Evolutionary conservation across 2,329 filamentous ascomycete species (phyloP), one percentile per base, ranked within the genome.

Genomic region (Trichoderma sp.): DNA sequence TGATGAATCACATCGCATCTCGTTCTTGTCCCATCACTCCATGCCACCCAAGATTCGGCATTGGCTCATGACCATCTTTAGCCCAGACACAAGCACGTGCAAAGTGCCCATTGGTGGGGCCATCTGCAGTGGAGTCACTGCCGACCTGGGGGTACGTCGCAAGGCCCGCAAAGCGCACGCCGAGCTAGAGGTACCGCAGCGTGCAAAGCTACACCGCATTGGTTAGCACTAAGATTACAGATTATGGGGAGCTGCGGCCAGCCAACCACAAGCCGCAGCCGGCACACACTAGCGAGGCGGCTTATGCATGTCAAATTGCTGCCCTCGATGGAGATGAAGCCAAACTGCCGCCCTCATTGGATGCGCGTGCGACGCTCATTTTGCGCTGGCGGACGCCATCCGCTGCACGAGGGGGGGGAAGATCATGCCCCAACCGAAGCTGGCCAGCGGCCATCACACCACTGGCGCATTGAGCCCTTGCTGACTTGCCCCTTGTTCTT

Each of bases 261-360:
- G 59, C 59, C 60, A 64, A 64, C 35, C 60, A 42, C 50, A 42
- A 13, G 48, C 34, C 35, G 32, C 45, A 8, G 32, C 34, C 59
- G 45, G 7, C 32, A 13, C 27, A 22, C 60, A 34, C 60, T 64
- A 54, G 60, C 60, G 32, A 54, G 60, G 60, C 60, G 45, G 22
- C 60, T 64, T 64, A 64, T 64, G 60, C 60, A 64, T 42, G 60
- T 64, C 60, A 64, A 64, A 64, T 63, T 64, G 60, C 60, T 53
- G 32, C 19, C 60, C 48, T 54, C 32, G 27, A 54, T 35, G n/a
- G 34, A 17, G 37, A 54, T 29, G 32, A 54, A 19, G 35, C 27
- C 48, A 54, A 54, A 29, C 32, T 42, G 17, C 60, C 17, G 25
- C 35, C 35, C 7, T 42, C 34, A 64, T 64, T 64, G 60, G 60